These are phyloP conservation scores for Mortierella sp. DNA, from an alignment of 371 early-diverging fungal species.

Conservation along the genomic window DNA sequence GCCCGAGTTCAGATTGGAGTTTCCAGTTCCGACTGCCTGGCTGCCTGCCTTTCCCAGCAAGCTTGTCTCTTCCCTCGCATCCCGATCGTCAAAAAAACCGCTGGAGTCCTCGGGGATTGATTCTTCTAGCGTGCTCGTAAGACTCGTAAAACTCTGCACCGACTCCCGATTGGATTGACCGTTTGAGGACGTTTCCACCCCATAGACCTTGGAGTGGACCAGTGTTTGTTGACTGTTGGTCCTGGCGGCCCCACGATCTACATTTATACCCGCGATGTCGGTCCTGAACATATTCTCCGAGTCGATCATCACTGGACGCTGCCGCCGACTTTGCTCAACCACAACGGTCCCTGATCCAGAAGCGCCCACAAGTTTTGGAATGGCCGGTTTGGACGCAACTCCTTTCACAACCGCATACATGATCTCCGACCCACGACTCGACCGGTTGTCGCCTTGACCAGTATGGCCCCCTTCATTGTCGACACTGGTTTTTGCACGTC, in stretches of 20 bases:
- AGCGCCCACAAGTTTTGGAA: constrained; percentile 49
- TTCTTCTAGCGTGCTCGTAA: constrained; percentile 14
- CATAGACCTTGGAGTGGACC: constrained; percentile 12
- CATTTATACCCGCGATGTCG: neutral
- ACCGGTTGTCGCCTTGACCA: neutral
- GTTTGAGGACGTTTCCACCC: neutral
- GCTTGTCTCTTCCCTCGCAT: constrained; percentile 24
- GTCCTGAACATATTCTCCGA: neutral
- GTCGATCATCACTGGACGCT: neutral
- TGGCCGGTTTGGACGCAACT: constrained; percentile 31
- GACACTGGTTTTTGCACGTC: constrained; percentile 9
- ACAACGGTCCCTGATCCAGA: constrained; percentile 52
- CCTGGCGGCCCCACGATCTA: neutral
- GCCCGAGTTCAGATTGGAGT: neutral
- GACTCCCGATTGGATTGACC: constrained; percentile 23
- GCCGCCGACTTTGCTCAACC: constrained; percentile 2
- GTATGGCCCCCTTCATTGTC: neutral
- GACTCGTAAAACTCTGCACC: constrained; percentile 27
- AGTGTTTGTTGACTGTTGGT: constrained; percentile 16
- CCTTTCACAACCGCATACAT: constrained; percentile 57
- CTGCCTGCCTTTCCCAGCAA: constrained; percentile 11
- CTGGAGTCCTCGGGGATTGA: constrained; percentile 18
- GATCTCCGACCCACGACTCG: constrained; percentile 43
- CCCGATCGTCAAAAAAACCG: constrained; percentile 29
- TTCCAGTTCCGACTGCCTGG: neutral